Evolutionary conservation across 192 early-diverging fungal species (phyloP).

Genomic region (Coemansia sp.): DNA sequence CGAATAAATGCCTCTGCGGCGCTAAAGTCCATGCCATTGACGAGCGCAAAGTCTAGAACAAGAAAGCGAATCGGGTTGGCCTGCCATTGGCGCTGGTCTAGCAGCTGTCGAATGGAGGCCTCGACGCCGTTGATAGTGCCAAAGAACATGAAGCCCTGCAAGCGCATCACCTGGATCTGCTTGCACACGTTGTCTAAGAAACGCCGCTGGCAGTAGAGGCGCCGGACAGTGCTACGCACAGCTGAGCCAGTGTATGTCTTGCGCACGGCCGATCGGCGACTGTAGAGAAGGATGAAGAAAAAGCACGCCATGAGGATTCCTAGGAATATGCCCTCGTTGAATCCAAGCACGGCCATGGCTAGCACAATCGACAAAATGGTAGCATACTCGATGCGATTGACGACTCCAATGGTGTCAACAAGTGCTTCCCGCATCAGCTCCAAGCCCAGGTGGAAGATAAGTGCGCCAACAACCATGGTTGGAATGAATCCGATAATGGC

Average conservation of each 20-base stretch:
- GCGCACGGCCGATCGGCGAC: conserved; percentile 65
- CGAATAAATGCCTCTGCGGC: conserved; percentile 89
- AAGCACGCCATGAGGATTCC: conserved; percentile 93
- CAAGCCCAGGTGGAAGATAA: conserved; percentile 96
- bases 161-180: conserved; percentile 84
- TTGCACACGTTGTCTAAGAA: conserved; percentile 82
- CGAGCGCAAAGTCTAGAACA: conserved; percentile 85
- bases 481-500: conserved; percentile 92
- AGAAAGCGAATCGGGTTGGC: conserved; percentile 80
- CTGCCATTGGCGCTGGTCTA: conserved; percentile 68
- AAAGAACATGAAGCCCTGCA: conserved; percentile 98
- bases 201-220: conserved; percentile 84
- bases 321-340: conserved; percentile 94
- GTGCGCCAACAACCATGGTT: conserved; percentile 88
- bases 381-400: conserved; percentile 86
- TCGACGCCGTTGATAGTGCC: conserved; percentile 89
- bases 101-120: conserved; percentile 65
- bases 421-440: conserved; percentile 93
- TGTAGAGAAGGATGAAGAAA: conserved; percentile 89
- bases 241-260: conserved; percentile 67
- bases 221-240: conserved; percentile 84
- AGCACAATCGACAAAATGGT: conserved; percentile 86
- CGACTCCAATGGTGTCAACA: conserved; percentile 81
- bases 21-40: conserved; percentile 88
- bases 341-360: conserved; percentile 90